phyloP scores from a whole-genome alignment of 2,329 filamentous ascomycete species.

The Scedosporium boydii region DNA sequence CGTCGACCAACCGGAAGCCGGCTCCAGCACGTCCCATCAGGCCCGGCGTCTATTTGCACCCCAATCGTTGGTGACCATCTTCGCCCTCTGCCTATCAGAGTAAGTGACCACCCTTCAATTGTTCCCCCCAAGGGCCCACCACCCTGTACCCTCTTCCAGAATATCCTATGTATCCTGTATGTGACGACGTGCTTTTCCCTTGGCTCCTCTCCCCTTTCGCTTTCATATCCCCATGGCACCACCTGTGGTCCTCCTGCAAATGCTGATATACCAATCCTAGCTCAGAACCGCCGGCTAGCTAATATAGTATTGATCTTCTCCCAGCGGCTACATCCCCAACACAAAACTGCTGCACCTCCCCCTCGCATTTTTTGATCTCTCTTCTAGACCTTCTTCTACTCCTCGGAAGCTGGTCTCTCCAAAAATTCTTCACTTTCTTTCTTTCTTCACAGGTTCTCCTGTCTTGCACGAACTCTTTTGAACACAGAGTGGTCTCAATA shows the following conservation, averaged over 20 bases:
- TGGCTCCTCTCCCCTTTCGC: conserved; percentile 19
- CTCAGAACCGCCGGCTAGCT: conserved; percentile 5
- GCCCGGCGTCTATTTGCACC: conserved; percentile 33
- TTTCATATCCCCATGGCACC: conserved; percentile 16
- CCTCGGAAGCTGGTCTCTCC: conserved; percentile 49
- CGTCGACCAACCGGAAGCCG: conserved; percentile 4
- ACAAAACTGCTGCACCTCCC: conserved; percentile 24
- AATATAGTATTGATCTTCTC: conserved; percentile 15
- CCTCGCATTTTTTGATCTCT: conserved; percentile 22
- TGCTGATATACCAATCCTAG: conserved; percentile 28
- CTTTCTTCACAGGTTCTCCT: conserved; percentile 16
- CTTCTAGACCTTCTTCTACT: conserved; percentile 26
- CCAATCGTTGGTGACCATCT: conserved; percentile 28
- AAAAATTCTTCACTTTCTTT: conserved; percentile 23
- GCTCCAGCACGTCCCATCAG: neutral
- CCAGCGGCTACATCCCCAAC: conserved; percentile 39
- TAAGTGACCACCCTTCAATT: neutral
- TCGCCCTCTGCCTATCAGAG: conserved; percentile 36
- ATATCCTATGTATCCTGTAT: conserved; percentile 14
- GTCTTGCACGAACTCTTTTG: neutral
- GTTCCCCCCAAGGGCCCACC: neutral
- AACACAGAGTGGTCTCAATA: neutral
- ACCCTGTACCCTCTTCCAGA: conserved; percentile 4
- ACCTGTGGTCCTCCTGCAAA: neutral
- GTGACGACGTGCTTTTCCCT: conserved; percentile 28